Base-by-base conservation (phyloP, 2,329 filamentous ascomycete species). In the Alternaria tenuissima region DNA sequence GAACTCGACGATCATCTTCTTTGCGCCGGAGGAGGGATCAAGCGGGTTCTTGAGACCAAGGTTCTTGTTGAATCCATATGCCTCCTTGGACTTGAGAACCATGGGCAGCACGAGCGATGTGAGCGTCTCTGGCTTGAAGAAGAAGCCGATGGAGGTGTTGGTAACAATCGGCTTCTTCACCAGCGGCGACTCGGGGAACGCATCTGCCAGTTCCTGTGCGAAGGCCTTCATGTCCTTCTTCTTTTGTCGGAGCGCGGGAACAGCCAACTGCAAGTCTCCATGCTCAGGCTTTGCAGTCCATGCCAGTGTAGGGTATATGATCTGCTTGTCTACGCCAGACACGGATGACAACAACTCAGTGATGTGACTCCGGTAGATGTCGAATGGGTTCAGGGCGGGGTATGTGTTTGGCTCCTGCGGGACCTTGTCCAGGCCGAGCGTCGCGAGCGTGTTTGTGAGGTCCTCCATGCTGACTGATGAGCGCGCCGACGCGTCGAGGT, bases 201-300 rank as follows among this genome's bases (percentile, higher is more conserved):
- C 79, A 51, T 84, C 81, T 20, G 79, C 84, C 61, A 89, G 80
- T 70, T 88, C 85, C 66, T 83, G 78, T 39, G 84, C 82, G 41
- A 87, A 79, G 52, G 86, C 86, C 54, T 84, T 80, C 36, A 87
- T 85, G 67, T 88, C 87, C 79, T 86, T 87, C 69, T 84, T 82
- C 78, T 88, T 94, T 72, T 94, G 80, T 63, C 92, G 86, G 64
- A 96, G 85, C n/a, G 92, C 91, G 16, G 93, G 91, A 8, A 92
- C 88, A 8, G 92, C 89, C 47, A 96, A 80, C 54, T 91, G 86
- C 69, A 96, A 81, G 79, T 96, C 93, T 48, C 93, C 93, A 82
- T 94, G 93, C 66, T 95, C 92, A 22, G 93, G 83, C 38, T 89
- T 87, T 63, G 87, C 84, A 5, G 92, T 94, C 91, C 91, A 94